Conservation (phyloP, 257 asterid genomes). For the Nicotiana obtusifolia region DNA sequence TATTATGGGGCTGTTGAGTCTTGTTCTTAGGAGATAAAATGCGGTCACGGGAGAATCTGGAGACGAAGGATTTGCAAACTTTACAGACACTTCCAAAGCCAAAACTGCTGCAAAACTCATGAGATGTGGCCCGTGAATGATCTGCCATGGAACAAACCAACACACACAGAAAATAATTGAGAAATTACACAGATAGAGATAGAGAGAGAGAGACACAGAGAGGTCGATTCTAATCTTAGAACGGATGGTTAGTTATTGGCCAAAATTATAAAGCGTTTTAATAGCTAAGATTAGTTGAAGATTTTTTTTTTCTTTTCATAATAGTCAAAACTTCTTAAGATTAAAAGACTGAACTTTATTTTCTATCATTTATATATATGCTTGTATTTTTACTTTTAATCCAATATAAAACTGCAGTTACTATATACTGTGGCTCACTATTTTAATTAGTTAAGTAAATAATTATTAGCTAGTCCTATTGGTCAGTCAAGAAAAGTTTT, state of each 20-base stretch:
- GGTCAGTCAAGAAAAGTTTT: no score
- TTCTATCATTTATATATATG: not conserved
- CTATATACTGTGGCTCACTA: not conserved
- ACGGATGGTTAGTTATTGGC: constrained; percentile 16
- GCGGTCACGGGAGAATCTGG: constrained; percentile 37
- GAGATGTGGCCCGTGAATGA: constrained; percentile 39
- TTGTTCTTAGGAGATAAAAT: constrained; percentile 17
- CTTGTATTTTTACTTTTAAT: not conserved
- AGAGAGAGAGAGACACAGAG: constrained; percentile 2
- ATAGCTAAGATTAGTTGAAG: not conserved
- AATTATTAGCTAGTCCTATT: no score
- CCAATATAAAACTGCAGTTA: no score
- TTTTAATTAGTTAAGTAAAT: no score
- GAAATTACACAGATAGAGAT: not conserved
- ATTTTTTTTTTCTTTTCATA: not conserved
- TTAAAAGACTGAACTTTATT: not conserved
- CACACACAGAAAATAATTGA: not conserved
- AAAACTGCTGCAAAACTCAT: constrained; percentile 29
- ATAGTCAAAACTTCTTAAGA: not conserved
- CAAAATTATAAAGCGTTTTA: not conserved
- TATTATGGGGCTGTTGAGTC: not conserved
- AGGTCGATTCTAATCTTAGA: not conserved
- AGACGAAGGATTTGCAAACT: constrained; percentile 49
- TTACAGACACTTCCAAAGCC: constrained; percentile 40
- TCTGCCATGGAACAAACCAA: constrained; percentile 35